Conservation (phyloP, 2,329 filamentous ascomycete genomes). For the Penicillium sp. region DNA sequence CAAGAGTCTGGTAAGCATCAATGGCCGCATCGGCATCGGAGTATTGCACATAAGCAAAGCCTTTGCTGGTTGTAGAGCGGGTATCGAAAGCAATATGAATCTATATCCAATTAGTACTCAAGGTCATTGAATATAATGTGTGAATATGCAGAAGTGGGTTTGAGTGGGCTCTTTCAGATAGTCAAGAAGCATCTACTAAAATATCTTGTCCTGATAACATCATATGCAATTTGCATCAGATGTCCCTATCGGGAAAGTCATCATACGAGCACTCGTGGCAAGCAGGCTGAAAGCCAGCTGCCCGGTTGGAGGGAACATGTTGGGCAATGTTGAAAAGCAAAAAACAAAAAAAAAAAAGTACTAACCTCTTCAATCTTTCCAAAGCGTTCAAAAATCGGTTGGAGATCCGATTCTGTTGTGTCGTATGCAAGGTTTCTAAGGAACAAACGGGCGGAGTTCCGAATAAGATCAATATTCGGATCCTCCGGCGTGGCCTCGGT, state of each 20-base stretch:
- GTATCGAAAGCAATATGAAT: conserved; percentile 79
- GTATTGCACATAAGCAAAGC: conserved; percentile 86
- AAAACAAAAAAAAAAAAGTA: conserved; percentile 28
- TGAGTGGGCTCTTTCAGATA: conserved; percentile 65
- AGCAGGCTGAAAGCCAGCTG: conserved; percentile 18
- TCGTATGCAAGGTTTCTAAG: conserved; percentile 85
- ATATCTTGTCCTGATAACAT: conserved; percentile 87
- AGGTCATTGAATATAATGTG: conserved; percentile 24
- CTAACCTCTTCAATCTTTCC: conserved; percentile 87
- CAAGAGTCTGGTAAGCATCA: conserved; percentile 73
- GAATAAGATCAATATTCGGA: conserved; percentile 61
- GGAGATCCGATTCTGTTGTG: conserved; percentile 73
- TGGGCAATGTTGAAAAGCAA: neutral
- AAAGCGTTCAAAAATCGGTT: conserved; percentile 66
- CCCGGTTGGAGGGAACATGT: neutral
- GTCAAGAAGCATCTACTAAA: conserved; percentile 99
- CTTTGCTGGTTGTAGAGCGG: conserved; percentile 72
- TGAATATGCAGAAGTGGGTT: conserved; percentile 24
- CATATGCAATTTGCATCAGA: conserved; percentile 88
- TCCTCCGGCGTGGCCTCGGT: conserved; percentile 30
- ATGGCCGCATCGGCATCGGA: conserved; percentile 69
- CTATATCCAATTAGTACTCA: conserved; percentile 57
- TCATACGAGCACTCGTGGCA: conserved; percentile 60
- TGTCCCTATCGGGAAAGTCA: conserved; percentile 99
- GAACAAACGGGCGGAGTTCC: conserved; percentile 75